Evolutionary conservation across 768 basidiomycete species (phyloP).

Genomic region (Botryobasidium botryosum): DNA sequence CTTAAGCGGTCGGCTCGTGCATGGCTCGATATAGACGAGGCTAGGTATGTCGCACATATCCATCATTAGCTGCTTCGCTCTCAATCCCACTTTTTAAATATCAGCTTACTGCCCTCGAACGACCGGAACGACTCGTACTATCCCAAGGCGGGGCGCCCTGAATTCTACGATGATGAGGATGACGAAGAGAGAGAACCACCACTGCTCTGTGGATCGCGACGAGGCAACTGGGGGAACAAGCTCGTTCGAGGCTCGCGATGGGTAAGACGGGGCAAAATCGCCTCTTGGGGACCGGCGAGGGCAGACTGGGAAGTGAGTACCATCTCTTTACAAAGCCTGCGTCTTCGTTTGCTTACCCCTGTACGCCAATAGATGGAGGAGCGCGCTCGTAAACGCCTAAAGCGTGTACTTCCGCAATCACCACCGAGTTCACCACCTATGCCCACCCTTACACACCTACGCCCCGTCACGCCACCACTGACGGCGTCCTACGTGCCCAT

Average conservation of each 20-base stretch:
- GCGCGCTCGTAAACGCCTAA: conserved; percentile 65
- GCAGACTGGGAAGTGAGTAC: conserved; percentile 66
- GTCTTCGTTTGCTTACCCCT: background rate
- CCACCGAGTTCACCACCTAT: conserved; percentile 53
- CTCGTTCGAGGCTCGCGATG: conserved; percentile 57
- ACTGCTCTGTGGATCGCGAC: conserved; percentile 20
- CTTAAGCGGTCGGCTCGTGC: no score
- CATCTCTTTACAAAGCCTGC: background rate
- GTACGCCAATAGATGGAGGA: conserved; percentile 44
- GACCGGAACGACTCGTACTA: conserved; percentile 75
- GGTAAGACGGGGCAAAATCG: conserved; percentile 67
- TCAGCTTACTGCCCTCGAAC: conserved; percentile 26
- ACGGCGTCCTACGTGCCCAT: conserved; percentile 60
- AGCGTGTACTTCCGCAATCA: conserved; percentile 39
- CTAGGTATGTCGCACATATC: no score
- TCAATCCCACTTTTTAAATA: no score
- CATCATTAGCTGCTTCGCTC: no score
- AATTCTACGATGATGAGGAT: background rate
- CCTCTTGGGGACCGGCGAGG: conserved; percentile 66
- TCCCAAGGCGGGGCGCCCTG: conserved; percentile 34
- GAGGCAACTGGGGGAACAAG: conserved; percentile 77
- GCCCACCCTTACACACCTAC: conserved; percentile 47
- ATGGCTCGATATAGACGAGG: no score
- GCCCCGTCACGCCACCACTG: conserved; percentile 63
- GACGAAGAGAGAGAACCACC: conserved; percentile 5